A percentile compares a stretch with the other conserved stretches of the same genome.
phyloP scores from a whole-genome alignment of 768 basidiomycete species.

The Zangia roseola region DNA sequence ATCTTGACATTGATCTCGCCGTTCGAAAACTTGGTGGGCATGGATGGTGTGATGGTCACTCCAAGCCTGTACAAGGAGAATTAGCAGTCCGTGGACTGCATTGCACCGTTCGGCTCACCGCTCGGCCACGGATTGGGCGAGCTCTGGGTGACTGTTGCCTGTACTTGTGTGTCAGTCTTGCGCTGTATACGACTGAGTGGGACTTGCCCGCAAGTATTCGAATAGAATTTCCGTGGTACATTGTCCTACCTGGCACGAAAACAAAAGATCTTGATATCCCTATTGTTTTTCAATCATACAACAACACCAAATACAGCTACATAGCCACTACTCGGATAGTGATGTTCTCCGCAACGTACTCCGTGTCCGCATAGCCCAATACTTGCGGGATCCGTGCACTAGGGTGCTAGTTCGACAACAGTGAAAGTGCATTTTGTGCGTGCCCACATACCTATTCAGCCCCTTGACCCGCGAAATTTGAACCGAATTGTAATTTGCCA shows the following conservation, averaged over 20 bases:
- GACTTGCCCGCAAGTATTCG: constrained; percentile 68
- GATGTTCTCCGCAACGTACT: constrained; percentile 96
- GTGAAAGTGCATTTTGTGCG: background rate
- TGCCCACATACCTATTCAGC: constrained; percentile 71
- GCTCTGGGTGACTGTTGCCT: constrained; percentile 98
- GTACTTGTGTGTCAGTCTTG: constrained; percentile 20
- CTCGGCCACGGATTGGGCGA: constrained; percentile 93
- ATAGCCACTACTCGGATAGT: constrained; percentile 70
- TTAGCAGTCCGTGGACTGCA: constrained; percentile 49
- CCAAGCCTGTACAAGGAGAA: constrained; percentile 71
- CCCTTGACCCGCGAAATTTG: constrained; percentile 90
- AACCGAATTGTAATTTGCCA: constrained; percentile 94
- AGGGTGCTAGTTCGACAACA: constrained; percentile 12
- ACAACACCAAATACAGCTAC: constrained; percentile 34
- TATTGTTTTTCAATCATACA: constrained; percentile 15
- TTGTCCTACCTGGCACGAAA: constrained; percentile 36
- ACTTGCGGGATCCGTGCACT: constrained; percentile 80
- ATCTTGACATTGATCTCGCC: constrained; percentile 97
- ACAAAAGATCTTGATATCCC: constrained; percentile 3
- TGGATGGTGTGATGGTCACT: constrained; percentile 81
- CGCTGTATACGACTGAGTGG: background rate
- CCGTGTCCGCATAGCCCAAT: constrained; percentile 92
- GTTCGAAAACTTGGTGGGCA: constrained; percentile 88
- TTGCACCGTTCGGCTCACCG: constrained; percentile 70
- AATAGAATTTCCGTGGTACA: constrained; percentile 84